Base-by-base conservation (phyloP, 257 asterid genomes). In the Rehmannia glutinosa region DNA sequence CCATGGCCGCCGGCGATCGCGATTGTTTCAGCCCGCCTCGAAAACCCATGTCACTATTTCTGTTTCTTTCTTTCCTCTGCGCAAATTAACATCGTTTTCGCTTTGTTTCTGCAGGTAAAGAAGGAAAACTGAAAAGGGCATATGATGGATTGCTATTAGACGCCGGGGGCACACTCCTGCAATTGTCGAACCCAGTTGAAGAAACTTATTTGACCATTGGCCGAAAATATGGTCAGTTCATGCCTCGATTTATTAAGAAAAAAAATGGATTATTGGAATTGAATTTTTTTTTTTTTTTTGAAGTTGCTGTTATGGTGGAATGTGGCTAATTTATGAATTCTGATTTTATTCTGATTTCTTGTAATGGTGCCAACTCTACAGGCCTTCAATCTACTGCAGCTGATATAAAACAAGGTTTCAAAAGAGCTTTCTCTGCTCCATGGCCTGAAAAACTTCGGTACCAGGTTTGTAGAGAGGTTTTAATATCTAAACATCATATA, bases 401-500 rank as follows among this genome's bases (percentile, higher is more conserved):
- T 80, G 95, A 88, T 73, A 88, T 93, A 75, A 93, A 90, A 68
- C 92, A 81, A 78, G 96, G 97, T 70, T 93, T 93, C 77, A 86
- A 41, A 68, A 88, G 88, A 78, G 96, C 88, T 75, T 93, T 93
- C 71, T 68, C 97, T 43, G 91, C 95, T 33, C 85, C 96, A 2
- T 93, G 99, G 97, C 90, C 91, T n/a, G 83, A 86, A 57, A 85
- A 85, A 69, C 99, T 90, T 15, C 99, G 99, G 1, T 90, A 88
- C 78, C 94, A 88, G 95, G 99, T 90, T 66, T 38, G 71, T n/a
- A 38, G 4, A 15, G 16, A 25, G 20, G 10, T 60, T 77, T 71
- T 49, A 8, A 35, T 21, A 25, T 7, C 36, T 20, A 28, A 53
- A 32, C 8, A n/a, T n/a, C n/a, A n/a, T n/a, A n/a, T n/a, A n/a